These are phyloP conservation scores for Penicillium psychrosexuale DNA, from an alignment of 2,329 filamentous ascomycete species.

Conservation along the genomic window DNA sequence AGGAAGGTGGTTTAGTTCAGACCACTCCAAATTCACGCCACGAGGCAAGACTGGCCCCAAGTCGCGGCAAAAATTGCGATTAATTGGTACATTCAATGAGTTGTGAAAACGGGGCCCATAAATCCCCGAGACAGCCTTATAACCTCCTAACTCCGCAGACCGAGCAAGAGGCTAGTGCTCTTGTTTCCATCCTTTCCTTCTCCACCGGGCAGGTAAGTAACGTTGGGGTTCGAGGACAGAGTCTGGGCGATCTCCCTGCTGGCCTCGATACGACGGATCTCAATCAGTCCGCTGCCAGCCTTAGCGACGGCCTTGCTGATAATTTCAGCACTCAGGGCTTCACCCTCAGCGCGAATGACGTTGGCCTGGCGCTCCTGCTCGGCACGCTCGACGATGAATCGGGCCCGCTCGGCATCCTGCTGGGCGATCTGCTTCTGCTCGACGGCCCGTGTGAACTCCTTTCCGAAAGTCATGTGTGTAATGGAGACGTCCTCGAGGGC, in stretches of 20 bases:
- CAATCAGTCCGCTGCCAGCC: constrained; percentile 86
- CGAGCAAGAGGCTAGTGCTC: constrained; percentile 65
- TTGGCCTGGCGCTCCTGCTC: constrained; percentile 99
- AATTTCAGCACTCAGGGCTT: constrained; percentile 93
- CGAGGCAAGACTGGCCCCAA: constrained; percentile 30
- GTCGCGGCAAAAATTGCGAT: constrained; percentile 24
- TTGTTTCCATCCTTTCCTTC: constrained; percentile 56
- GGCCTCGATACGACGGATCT: constrained; percentile 96
- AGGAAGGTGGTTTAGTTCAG: constrained; percentile 20
- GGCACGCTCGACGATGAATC: constrained; percentile 97
- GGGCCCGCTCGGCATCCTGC: constrained; percentile 93
- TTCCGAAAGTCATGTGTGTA: constrained; percentile 99
- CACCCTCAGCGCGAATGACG: constrained; percentile 96
- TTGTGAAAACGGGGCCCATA: constrained; percentile 12
- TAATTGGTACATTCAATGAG: constrained; percentile 25
- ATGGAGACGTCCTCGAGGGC: constrained; percentile 98
- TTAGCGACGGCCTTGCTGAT: constrained; percentile 93
- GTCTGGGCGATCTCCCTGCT: constrained; percentile 93
- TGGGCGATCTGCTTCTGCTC: constrained; percentile 99
- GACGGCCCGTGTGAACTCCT: constrained; percentile 97
- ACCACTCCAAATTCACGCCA: constrained; percentile 27
- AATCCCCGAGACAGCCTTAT: constrained; percentile 12
- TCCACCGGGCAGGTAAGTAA: constrained; percentile 85
- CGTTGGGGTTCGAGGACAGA: constrained; percentile 85
- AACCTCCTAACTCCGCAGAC: constrained; percentile 54